Evolutionary conservation across 2,329 filamentous ascomycete species (phyloP).

Genomic region (Mollisiaceae sp.): DNA sequence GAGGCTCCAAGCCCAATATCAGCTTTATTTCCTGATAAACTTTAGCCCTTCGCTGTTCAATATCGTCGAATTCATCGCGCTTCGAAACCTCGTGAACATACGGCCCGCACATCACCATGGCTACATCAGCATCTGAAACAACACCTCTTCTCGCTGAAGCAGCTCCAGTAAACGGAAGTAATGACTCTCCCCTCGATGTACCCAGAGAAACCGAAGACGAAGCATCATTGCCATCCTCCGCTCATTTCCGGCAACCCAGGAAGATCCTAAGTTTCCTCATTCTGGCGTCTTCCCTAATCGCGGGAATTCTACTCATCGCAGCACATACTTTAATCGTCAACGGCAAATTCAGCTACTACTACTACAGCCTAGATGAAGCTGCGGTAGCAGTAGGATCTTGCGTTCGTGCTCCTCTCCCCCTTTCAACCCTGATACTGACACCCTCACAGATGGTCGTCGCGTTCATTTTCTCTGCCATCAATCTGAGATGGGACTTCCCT

Average conservation of each 20-base stretch:
- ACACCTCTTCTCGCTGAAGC: constrained; percentile 7
- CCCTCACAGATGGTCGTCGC: neutral
- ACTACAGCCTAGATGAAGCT: neutral
- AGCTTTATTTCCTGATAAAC: neutral
- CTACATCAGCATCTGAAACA: constrained; percentile 3
- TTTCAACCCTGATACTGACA: neutral
- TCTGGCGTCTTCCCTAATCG: neutral
- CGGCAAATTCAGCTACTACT: neutral
- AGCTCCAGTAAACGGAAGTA: neutral
- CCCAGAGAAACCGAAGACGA: neutral
- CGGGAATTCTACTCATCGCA: neutral
- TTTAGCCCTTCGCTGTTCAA: neutral
- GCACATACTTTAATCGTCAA: neutral
- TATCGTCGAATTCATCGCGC: neutral
- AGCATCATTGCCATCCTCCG: neutral
- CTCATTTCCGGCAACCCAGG: constrained; percentile 4
- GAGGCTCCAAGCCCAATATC: neutral
- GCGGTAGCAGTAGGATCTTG: neutral
- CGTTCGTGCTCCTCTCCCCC: neutral
- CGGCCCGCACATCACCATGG: constrained; percentile 6
- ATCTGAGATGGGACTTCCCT: constrained; percentile 7
- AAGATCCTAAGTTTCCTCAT: constrained; percentile 2
- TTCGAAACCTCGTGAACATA: neutral
- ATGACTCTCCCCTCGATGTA: neutral
- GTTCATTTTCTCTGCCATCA: constrained; percentile 4